Base-by-base conservation (phyloP, 2,329 filamentous ascomycete species). In the Trichophyton mentagrophytes region DNA sequence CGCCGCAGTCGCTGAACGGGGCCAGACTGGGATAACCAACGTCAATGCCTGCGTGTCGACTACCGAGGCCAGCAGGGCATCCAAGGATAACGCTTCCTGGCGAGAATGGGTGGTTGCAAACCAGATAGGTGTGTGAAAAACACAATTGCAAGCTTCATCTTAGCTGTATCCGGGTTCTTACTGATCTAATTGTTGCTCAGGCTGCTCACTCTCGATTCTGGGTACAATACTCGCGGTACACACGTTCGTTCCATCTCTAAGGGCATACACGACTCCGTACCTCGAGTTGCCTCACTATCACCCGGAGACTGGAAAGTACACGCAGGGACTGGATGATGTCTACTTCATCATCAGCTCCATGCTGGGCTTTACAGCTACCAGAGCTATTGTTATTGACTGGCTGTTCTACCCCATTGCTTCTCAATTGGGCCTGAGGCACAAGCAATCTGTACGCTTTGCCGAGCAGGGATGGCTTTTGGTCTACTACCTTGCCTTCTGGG, bases 391-490 rank as follows among this genome's bases (percentile, higher is more conserved):
- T 61, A 95, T 97, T 84, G 91, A 96, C 71, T 93, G 95, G 76
- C 69, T 95, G 11, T 80, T 97, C 58, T 84, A 84, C 20, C 93
- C 92, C 5, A 75, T 95, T 61, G 91, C 88, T 49, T 85, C 83
- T 65, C 76, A 79, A 56, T 80, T 82, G 64, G 92, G 92, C 40
- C 82, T 96, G 67, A 80, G 81, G 67, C 88, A 86, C 70, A 96
- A 96, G 77, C 84, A 85, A 55, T 78, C 87, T 62, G 83, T 89
- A 57, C 83, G 93, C 62, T 95, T 97, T 75, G 90, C 90, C 64
- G 93, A 99, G 77, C 93, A 99, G 76, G 89, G 86, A 55, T 97
- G 92, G 89, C 79, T 96, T 70, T 77, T 95, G 61, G 74, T 93
- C 51, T 97, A 96, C 76, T 92, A 92, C 73, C 77, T 77, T 53